These are phyloP conservation scores for Dactylis glomerata DNA, from an alignment of 176 grass and related monocot genomes.

Conservation along the genomic window DNA sequence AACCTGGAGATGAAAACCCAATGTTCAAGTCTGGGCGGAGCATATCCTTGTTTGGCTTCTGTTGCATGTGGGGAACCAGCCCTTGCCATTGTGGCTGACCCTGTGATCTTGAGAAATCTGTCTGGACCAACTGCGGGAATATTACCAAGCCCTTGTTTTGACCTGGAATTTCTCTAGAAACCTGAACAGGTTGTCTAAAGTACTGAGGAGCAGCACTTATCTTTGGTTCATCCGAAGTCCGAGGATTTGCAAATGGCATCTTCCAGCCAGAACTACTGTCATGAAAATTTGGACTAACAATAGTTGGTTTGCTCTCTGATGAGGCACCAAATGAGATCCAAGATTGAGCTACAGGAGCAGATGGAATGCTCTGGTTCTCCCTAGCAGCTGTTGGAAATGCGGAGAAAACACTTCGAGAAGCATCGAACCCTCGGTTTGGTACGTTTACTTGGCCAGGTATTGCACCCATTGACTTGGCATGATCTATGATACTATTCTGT, in stretches of 20 bases:
- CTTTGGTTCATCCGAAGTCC: constrained; percentile 32
- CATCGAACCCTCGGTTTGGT: constrained; percentile 45
- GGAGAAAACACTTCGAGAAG: constrained; percentile 51
- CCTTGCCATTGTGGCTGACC: constrained; percentile 73
- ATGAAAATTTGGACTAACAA: constrained; percentile 38
- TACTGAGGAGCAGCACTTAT: constrained; percentile 47
- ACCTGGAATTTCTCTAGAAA: constrained; percentile 46
- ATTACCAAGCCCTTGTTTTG: constrained; percentile 71
- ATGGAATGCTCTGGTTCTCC: constrained; percentile 53
- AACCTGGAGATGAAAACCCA: constrained; percentile 75
- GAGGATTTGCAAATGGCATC: constrained; percentile 54
- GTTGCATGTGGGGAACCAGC: constrained; percentile 58
- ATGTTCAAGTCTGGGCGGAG: constrained; percentile 96
- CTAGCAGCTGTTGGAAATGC: constrained; percentile 57
- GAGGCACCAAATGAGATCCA: constrained; percentile 89
- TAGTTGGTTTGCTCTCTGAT: constrained; percentile 57
- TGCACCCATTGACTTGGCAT: constrained; percentile 45
- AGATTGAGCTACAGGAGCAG: constrained; percentile 48
- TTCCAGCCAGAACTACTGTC: constrained; percentile 60
- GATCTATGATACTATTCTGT: constrained; percentile 50
- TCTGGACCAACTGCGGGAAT: constrained; percentile 69
- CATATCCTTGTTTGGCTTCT: constrained; percentile 68
- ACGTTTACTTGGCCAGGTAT: constrained; percentile 40
- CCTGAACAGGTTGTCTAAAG: constrained; percentile 61
- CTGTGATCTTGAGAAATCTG: constrained; percentile 65